Evolutionary conservation across 2,329 filamentous ascomycete species (phyloP), one percentile per base, ranked within the genome.

Genomic region (Aspergillus alliaceus): DNA sequence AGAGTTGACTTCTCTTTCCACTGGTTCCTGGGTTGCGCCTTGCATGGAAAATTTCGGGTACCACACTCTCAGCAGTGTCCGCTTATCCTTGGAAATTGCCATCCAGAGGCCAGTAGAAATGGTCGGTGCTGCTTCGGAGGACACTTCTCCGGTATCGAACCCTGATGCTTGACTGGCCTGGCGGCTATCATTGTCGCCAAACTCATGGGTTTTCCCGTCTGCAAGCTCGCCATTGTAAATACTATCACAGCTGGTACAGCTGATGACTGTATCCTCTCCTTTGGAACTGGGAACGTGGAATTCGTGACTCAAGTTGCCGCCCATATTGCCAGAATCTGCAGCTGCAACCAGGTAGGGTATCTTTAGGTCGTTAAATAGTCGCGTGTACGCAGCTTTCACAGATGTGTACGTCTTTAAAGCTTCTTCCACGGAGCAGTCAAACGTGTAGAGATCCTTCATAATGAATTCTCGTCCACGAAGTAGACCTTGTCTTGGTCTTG

Each of bases 391-490:
- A 35, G 74, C 72, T 50, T 89, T 85, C 2, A 96, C 91, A 40
- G 86, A 77, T 6, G 85, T 75, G 65, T 99, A 99, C 0, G 93
- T 96, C 50, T 84, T 76, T n/a, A 93, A 78, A 1, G 93, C 93
- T n/a, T 84, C 78, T 25, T 84, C 76, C 0, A 80, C 72, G 4
- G 82, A 88, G 34, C 82, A 77, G 69, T 99, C 95, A 69, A 99
- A 99, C 0, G 93, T 97, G 72, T 99, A 99, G 1, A 99, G 83
- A 73, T 99, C 95, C 75, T 99, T 99, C 95, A 99, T 99, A 65
- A 91, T 77, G 67, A 99, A 99, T 69, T 99, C 95, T 59, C 92
- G 87, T 1, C 91, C 90, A 9, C 95, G 87, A 8, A 99, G 80
- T 2, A 99, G 80, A 12, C 95, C 95, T 66, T 96, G 90, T 31